Evolutionary conservation across 306 rosid genomes (phyloP), one percentile per base, ranked within the genome.

Genomic region (Aeschynomene evenia): DNA sequence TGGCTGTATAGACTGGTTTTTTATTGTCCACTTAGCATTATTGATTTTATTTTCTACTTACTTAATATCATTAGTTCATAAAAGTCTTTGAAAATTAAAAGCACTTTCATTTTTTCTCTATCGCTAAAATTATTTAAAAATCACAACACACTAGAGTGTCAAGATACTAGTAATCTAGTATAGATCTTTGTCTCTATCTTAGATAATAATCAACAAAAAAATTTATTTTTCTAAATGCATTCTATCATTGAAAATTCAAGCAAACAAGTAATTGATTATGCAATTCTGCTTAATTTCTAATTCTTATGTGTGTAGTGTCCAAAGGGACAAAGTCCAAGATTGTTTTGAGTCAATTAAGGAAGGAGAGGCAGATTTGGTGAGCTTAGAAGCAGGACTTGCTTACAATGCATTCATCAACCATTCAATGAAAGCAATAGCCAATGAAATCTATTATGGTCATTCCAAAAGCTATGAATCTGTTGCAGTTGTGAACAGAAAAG

Each of bases 371-470:
- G 73, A 77, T 21, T 63, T 77, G 55, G 55, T 77, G 40, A 77
- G 56, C 69, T 45, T 78, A 48, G 77, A 78, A 34, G 78, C 78
- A 36, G 78, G 78, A 10, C 59, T 71, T 58, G 77, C 78, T 48
- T 78, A 78, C 11, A 48, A 46, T 64, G 82, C 78, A 55, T 78
- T 78, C 57, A 37, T 65, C 16, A 77, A 71, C 63, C 34, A 77
- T 34, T 77, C 77, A 64, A 71, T 77, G 82, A 77, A 77, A 54
- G 82, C 77, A 62, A 71, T 77, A 46, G 82, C 77, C 71, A 77
- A 57, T 65, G 77, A 77, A 62, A 40, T 71, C 42, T 78, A 78
- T 24, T 56, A 45, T 56, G 82, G 57, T 26, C 56, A 39, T 36
- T 66, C 74, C 70, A 78, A 71, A 57, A 65, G 57, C 57, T 78